phyloP scores from a whole-genome alignment of 2,329 filamentous ascomycete genomes.

The Paraphoma chrysanthemicola region DNA sequence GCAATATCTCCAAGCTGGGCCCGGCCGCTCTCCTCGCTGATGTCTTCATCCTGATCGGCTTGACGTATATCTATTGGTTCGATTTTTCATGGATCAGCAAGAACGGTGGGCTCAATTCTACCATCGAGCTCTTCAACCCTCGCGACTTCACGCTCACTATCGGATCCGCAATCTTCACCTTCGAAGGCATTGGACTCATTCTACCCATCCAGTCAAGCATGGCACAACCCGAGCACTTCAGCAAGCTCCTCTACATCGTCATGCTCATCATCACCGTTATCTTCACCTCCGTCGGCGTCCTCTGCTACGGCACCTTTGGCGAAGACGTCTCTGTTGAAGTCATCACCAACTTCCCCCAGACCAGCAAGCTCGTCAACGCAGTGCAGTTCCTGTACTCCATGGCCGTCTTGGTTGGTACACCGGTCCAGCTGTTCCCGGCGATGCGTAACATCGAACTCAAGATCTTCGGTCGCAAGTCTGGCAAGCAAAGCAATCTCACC shows the following conservation, averaged over 20 bases:
- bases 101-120: slow-evolving; percentile 63
- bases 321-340: slow-evolving; percentile 73
- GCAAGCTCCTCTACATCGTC: slow-evolving; percentile 69
- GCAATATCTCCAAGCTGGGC: slow-evolving; percentile 77
- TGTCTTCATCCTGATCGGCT: slow-evolving; percentile 73
- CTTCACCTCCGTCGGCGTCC: slow-evolving; percentile 74
- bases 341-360: slow-evolving; percentile 77
- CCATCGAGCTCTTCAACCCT: slow-evolving; percentile 74
- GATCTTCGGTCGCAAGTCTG: slow-evolving; percentile 70
- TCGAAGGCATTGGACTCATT: slow-evolving; percentile 79
- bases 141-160: slow-evolving; percentile 73
- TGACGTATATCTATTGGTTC: slow-evolving; percentile 77
- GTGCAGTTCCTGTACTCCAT: slow-evolving; percentile 78
- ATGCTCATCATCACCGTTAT: slow-evolving; percentile 77
- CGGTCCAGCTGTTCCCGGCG: slow-evolving; percentile 77
- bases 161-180: slow-evolving; percentile 78
- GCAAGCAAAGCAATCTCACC: slow-evolving; percentile 68
- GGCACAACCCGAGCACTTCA: slow-evolving; percentile 72
- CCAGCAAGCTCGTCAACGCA: slow-evolving; percentile 74
- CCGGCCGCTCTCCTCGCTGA: slow-evolving; percentile 73
- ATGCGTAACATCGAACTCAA: slow-evolving; percentile 73
- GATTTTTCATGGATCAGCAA: slow-evolving; percentile 65
- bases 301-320: slow-evolving; percentile 79
- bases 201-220: slow-evolving; percentile 79
- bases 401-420: slow-evolving; percentile 75